Conservation (phyloP, 805 yeast genomes). For the Torulaspora franciscae region DNA sequence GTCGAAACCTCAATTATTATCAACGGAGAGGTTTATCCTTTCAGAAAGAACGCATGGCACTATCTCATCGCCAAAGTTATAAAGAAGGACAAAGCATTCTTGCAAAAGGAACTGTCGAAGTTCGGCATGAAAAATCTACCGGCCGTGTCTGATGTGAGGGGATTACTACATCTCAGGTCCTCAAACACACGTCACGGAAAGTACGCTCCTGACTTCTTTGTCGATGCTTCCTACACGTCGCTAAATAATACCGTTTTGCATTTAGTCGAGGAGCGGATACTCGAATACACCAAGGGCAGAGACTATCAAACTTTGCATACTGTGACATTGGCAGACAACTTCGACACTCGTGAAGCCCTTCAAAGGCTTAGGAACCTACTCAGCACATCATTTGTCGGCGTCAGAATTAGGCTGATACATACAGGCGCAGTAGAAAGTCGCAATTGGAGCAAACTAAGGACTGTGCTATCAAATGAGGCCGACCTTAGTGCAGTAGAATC, state of each 20-base stretch:
- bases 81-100: conserved; percentile 44
- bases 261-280: conserved; percentile 18
- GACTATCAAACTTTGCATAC: conserved; percentile 32
- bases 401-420: conserved; percentile 41
- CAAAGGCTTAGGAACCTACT: conserved; percentile 41
- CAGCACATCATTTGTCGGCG: conserved; percentile 29
- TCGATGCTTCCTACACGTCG: conserved; percentile 32
- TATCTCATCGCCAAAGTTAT: conserved; percentile 48
- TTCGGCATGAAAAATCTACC: conserved; percentile 8
- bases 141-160: conserved; percentile 25
- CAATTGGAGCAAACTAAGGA: conserved; percentile 23
- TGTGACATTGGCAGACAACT: conserved; percentile 58
- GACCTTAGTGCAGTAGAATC: conserved; percentile 23
- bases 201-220: conserved; percentile 46
- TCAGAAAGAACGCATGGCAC: conserved; percentile 51
- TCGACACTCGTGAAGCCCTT: conserved; percentile 37
- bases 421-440: conserved; percentile 18
- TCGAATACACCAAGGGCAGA: conserved; percentile 19
- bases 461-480: conserved; percentile 21
- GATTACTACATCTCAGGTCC: conserved; percentile 30
- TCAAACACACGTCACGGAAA: conserved; percentile 42
- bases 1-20: conserved; percentile 51
- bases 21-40: conserved; percentile 64
- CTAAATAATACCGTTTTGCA: conserved; percentile 22
- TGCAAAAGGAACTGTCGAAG: conserved; percentile 22